Evolutionary conservation across 2,329 filamentous ascomycete species (phyloP).

Genomic region (Fusarium goolgardi): DNA sequence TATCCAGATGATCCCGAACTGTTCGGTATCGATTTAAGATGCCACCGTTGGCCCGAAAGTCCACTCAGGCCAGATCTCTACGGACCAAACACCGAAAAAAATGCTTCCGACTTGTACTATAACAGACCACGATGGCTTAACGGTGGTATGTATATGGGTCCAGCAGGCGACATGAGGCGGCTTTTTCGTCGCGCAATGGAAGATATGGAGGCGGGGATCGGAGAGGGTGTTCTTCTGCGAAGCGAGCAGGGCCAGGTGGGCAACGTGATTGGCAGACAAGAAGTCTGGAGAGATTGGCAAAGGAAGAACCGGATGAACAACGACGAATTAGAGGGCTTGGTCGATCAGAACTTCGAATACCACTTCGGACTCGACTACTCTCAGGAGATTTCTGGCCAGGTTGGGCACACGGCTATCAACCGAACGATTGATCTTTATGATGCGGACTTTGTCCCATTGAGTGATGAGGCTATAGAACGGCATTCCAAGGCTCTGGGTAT

Average conservation of each 20-base stretch:
- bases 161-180: constrained; percentile 18
- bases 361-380: background rate
- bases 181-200: constrained; percentile 8
- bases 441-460: background rate
- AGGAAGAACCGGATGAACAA: background rate
- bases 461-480: background rate
- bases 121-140: constrained; percentile 5
- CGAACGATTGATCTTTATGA: background rate
- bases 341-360: background rate
- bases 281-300: constrained; percentile 6
- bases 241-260: constrained; percentile 12
- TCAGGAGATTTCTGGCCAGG: background rate
- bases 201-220: background rate
- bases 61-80: constrained; percentile 1
- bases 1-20: background rate
- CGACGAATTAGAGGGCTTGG: fast-evolving
- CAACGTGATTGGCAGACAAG: background rate
- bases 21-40: background rate
- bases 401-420: background rate
- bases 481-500: background rate
- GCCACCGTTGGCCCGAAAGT: background rate
- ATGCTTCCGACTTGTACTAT: background rate
- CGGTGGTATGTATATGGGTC: constrained; percentile 10
- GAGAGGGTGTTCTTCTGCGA: background rate
- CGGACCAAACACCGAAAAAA: background rate